Base-by-base conservation (phyloP, 805 yeast genomes). In the Candida sanyiensis region DNA sequence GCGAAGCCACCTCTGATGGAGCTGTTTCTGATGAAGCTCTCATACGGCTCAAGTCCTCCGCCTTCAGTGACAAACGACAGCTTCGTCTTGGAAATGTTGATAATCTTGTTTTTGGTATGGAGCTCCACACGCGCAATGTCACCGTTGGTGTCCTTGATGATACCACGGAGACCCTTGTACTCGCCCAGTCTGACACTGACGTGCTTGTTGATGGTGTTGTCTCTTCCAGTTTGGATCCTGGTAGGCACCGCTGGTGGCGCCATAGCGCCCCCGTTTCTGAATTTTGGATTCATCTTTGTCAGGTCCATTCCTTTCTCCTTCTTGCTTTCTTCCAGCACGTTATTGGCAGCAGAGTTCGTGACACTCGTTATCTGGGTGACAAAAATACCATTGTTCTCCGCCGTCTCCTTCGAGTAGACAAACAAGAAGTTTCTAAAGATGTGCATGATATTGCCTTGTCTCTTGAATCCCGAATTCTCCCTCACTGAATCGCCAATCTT, bases 131-230 rank as follows among this genome's bases (percentile, higher is more conserved):
- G 75, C 2, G 97, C 97, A 49, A 73, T 75, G 11, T 83, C 83
- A 46, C 94, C 98, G 52, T 87, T 93, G 8, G 96, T 87, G 57
- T 93, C 97, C 49, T 84, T 83, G 30, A 93, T 86, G 48, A 86
- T 83, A 58, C 98, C 98, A 66, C 82, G 80, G 50, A 87, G 77
- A 33, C 98, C 97, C 64, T 93, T 93, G 61, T 90, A 87, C 34
- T 77, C 78, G 22, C 95, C 93, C n/a, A 96, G 87, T 54, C 83
- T 80, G 35, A 93, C 83, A 47, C 87, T 77, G 17, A 93, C 96
- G 42, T 83, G 82, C 56, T 86, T 87, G 50, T 86, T 83, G 26
- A 93, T 56, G 21, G 94, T 77, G 34, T 75, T 75, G 59, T 87
- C 96, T 49, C 95, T 77, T 7, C 95, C 96, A 39, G 80, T 76